Evolutionary conservation across 2,329 filamentous ascomycete species (phyloP).

Genomic region (Trichoderma semiorbis): DNA sequence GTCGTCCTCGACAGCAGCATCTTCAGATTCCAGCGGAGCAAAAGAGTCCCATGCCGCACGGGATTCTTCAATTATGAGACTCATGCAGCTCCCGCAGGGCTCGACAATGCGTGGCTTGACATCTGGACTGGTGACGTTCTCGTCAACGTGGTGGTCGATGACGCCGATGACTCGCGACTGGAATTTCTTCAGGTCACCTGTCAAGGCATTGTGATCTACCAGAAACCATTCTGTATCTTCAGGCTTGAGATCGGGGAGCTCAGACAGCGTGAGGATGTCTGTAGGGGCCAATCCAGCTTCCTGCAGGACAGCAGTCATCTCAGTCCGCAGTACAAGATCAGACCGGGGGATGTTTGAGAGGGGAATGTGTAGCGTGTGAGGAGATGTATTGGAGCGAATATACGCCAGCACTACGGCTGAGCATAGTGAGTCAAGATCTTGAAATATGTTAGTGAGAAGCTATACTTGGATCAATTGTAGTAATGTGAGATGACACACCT

Average conservation of each 20-base stretch:
- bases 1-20: conserved; percentile 41
- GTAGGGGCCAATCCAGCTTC: conserved; percentile 55
- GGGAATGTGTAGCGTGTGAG: conserved; percentile 62
- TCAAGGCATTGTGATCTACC: conserved; percentile 75
- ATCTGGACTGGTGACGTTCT: conserved; percentile 48
- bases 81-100: conserved; percentile 69
- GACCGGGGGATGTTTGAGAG: conserved; percentile 66
- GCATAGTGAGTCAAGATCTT: conserved; percentile 78
- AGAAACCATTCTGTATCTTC: conserved; percentile 66
- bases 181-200: conserved; percentile 57
- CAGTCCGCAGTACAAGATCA: conserved; percentile 69
- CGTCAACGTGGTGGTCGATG: conserved; percentile 78
- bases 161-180: conserved; percentile 56
- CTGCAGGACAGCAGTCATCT: conserved; percentile 63
- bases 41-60: conserved; percentile 55
- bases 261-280: conserved; percentile 62
- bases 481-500: conserved; percentile 38
- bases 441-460: not conserved
- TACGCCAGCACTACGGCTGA: conserved; percentile 72
- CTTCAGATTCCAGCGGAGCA: conserved; percentile 26
- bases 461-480: not conserved
- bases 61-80: conserved; percentile 62
- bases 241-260: conserved; percentile 47
- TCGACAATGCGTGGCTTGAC: conserved; percentile 59
- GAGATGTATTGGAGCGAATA: conserved; percentile 58